Percentiles rank a stretch among this genome's conserved stretches.
phyloP scores from a whole-genome alignment of 2,329 filamentous ascomycete species.

The Phoma sp. region DNA sequence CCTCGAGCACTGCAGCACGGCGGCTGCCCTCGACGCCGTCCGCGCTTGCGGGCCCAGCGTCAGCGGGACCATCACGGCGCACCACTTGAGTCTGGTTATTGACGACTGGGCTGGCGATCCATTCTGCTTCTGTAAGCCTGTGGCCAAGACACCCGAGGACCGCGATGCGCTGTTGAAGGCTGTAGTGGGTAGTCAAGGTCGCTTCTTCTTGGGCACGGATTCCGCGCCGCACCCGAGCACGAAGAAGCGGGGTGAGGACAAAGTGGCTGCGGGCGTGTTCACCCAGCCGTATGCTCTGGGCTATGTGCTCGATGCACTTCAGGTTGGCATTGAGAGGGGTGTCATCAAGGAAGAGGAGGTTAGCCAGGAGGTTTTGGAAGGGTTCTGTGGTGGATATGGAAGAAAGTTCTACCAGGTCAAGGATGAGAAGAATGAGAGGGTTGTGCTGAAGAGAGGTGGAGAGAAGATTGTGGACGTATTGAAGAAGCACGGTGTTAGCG shows the following conservation, averaged over 20 bases:
- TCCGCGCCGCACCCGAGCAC: slow-evolving; percentile 70
- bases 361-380: slow-evolving; percentile 60
- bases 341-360: slow-evolving; percentile 62
- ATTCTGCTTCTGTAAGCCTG: slow-evolving; percentile 81
- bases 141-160: slow-evolving; percentile 69
- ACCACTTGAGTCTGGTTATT: slow-evolving; percentile 81
- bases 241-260: slow-evolving; percentile 64
- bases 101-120: slow-evolving; percentile 74
- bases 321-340: slow-evolving; percentile 65
- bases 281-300: slow-evolving; percentile 75
- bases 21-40: slow-evolving; percentile 80
- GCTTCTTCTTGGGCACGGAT: slow-evolving; percentile 78
- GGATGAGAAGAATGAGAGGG: slow-evolving; percentile 54
- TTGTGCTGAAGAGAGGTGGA: slow-evolving; percentile 64
- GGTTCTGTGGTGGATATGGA: slow-evolving; percentile 65
- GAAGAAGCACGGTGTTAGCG: slow-evolving; percentile 56
- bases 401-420: slow-evolving; percentile 64
- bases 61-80: slow-evolving; percentile 81
- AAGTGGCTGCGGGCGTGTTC: slow-evolving; percentile 74
- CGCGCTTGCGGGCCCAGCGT: slow-evolving; percentile 78
- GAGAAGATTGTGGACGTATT: slow-evolving; percentile 63
- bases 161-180: slow-evolving; percentile 74
- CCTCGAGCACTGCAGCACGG: slow-evolving; percentile 87
- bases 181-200: slow-evolving; percentile 59
- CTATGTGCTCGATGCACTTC: slow-evolving; percentile 69